A percentile compares a stretch with the other conserved stretches of the same genome.
Evolutionary conservation across 352 stramenopile genomes (phyloP).

Genomic region (Globisporangium spiculum): DNA sequence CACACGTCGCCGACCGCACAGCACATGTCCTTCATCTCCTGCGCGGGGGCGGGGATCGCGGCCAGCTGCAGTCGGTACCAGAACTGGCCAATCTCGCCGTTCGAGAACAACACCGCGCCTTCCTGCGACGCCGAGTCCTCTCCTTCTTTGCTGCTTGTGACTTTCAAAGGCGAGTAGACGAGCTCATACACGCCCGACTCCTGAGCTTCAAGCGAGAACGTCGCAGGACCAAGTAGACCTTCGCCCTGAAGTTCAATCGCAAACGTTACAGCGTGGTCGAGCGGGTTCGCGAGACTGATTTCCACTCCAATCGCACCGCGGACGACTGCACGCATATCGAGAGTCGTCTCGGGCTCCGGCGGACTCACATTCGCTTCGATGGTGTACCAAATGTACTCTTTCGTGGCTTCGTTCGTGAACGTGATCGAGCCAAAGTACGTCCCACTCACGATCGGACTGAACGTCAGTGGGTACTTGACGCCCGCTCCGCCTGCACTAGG

Average conservation of each 20-base stretch:
- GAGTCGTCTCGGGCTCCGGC: slow-evolving; percentile 67
- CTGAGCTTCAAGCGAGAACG: slow-evolving; percentile 67
- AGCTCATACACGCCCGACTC: slow-evolving; percentile 88
- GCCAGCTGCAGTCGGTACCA: slow-evolving; percentile 90
- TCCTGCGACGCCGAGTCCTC: slow-evolving; percentile 22
- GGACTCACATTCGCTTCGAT: slow-evolving; percentile 84
- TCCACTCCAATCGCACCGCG: slow-evolving; percentile 85
- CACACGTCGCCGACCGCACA: slow-evolving; percentile 84
- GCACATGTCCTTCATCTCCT: slow-evolving; percentile 68
- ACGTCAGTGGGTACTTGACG: slow-evolving; percentile 78
- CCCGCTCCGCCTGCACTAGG: slow-evolving; percentile 19
- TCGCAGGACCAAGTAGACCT: slow-evolving; percentile 77
- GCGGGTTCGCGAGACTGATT: slow-evolving; percentile 89
- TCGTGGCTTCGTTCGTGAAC: slow-evolving; percentile 82
- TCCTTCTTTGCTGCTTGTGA: slow-evolving; percentile 23
- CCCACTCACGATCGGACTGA: slow-evolving; percentile 87
- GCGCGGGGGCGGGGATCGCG: slow-evolving; percentile 47
- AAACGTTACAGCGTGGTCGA: slow-evolving; percentile 84
- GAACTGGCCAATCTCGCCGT: slow-evolving; percentile 90
- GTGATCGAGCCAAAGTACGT: slow-evolving; percentile 92
- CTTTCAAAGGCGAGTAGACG: slow-evolving; percentile 86
- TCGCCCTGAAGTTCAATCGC: slow-evolving; percentile 80
- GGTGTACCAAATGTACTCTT: slow-evolving; percentile 93
- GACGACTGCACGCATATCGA: slow-evolving; percentile 84
- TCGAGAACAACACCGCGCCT: slow-evolving; percentile 88